These are phyloP conservation scores for Brettanomyces anomalus DNA, from an alignment of 805 yeast species.

Conservation along the genomic window DNA sequence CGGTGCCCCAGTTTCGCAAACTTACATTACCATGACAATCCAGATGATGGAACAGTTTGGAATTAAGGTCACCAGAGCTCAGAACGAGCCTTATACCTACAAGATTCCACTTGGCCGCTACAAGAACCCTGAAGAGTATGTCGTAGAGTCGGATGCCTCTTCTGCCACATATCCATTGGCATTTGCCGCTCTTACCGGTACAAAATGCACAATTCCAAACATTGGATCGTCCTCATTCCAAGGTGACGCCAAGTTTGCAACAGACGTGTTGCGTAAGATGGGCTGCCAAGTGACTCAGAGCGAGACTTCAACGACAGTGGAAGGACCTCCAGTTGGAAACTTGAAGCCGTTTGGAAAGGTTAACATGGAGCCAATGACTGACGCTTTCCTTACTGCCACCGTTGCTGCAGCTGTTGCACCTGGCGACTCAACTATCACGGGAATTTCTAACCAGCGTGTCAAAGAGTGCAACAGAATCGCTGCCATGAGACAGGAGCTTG, in stretches of 20 bases:
- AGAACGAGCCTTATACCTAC: conserved; percentile 73
- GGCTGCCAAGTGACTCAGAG: conserved; percentile 86
- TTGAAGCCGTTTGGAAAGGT: conserved; percentile 64
- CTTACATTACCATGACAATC: conserved; percentile 95
- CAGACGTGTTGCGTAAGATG: conserved; percentile 88
- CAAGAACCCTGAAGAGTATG: conserved; percentile 73
- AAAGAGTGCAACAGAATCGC: conserved; percentile 94
- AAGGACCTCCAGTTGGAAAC: conserved; percentile 70
- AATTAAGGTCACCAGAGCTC: conserved; percentile 58
- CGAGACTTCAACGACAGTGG: conserved; percentile 79
- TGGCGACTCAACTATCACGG: conserved; percentile 60
- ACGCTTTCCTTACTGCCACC: conserved; percentile 93
- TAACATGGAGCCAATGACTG: conserved; percentile 99
- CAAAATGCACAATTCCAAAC: conserved; percentile 87
- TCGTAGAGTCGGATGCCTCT: conserved; percentile 93
- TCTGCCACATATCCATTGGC: conserved; percentile 98
- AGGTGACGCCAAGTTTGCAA: conserved; percentile 96
- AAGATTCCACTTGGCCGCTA: conserved; percentile 82
- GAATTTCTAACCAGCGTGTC: conserved; percentile 97
- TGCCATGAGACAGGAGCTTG: conserved; percentile 86
- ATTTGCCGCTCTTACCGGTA: conserved; percentile 92
- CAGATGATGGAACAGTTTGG: conserved; percentile 93
- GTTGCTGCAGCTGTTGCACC: conserved; percentile 90
- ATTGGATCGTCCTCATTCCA: conserved; percentile 88
- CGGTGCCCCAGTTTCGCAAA: conserved; percentile 93